Evolutionary conservation across 164 flowering plant genomes (phyloP), one percentile per base, ranked within the genome.

Genomic region (Vitis riparia): DNA sequence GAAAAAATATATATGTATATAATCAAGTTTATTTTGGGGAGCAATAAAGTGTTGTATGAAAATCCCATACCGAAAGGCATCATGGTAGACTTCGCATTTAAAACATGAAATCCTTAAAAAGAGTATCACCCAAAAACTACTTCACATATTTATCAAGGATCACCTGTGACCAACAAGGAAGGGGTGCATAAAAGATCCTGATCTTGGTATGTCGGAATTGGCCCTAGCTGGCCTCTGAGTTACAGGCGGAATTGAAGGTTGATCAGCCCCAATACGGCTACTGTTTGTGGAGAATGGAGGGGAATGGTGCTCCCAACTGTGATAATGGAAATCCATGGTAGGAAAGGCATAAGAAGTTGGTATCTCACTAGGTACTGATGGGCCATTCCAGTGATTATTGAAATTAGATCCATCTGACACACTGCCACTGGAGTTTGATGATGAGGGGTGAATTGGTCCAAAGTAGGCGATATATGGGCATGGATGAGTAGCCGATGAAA

Each of bases 401-500:
- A 83, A 87, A 72, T 61, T 83, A 63, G 90, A 77, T 76, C 84
- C 85, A 71, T 94, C 94, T 49, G 87, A 72, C 65, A 82, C 83
- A 79, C 81, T 87, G 27, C 78, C 89, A 75, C 77, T 76, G 16
- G 94, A 77, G 74, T 71, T 86, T 53, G 91, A 85, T 8, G 95
- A 84, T 29, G 91, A 86, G 3, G 94, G 88, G 66, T 83, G 94
- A 62, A 89, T 59, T 13, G 95, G 95, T 69, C 89, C 89, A 74
- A 88, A 74, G 76, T 86, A 87, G 55, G 91, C 84, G 61, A 91
- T 29, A 71, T 89, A 91, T 2, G 98, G 98, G 80, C 98, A 93
- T n/a, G 88, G 86, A 77, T 88, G 97, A 51, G 78, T 51, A 55
- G 86, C 84, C 59, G 98, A 89, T 71, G 98, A 84, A 37, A 88